A percentile compares a stretch with the other conserved stretches of the same genome.
phyloP scores from a whole-genome alignment of 2,329 filamentous ascomycete genomes.

The Cytospora mali region DNA sequence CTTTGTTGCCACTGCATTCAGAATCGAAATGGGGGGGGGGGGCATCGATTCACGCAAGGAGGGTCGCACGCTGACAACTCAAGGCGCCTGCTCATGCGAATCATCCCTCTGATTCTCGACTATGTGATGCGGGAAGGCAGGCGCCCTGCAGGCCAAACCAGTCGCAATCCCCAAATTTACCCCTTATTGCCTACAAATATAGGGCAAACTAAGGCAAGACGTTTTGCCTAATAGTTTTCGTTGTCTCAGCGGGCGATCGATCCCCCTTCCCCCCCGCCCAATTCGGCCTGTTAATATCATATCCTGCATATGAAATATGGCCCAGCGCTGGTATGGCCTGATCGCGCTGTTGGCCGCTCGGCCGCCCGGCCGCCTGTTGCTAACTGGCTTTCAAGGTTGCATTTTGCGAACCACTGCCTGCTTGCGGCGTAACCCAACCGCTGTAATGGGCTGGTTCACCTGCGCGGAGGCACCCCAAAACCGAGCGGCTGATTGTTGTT shows the following conservation, averaged over 20 bases:
- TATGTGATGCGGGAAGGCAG: not conserved
- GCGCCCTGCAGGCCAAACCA: not conserved
- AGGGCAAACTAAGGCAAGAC: not conserved
- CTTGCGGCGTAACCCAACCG: not conserved
- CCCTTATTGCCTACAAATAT: not conserved
- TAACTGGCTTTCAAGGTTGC: not conserved
- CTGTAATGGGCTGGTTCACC: not conserved
- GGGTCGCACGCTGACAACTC: too few relatives aligned
- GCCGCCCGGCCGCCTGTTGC: not conserved
- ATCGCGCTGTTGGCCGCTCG: constrained; percentile 3
- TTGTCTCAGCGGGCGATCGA: not conserved
- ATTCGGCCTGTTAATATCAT: too few relatives aligned
- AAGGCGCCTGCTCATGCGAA: not conserved
- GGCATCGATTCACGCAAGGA: not conserved
- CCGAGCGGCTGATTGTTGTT: not conserved
- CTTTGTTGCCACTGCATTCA: not conserved
- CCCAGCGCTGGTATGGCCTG: not conserved
- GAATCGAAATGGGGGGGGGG: not conserved
- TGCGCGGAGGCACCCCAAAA: not conserved
- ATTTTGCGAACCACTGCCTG: constrained; percentile 9
- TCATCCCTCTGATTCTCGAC: not conserved
- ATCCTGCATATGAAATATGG: too few relatives aligned
- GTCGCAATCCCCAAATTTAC: not conserved
- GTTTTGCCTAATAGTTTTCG: not conserved
- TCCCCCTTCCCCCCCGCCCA: too few relatives aligned